Conservation (phyloP, 164 flowering plant genomes). For the Nelumbo lutea region DNA sequence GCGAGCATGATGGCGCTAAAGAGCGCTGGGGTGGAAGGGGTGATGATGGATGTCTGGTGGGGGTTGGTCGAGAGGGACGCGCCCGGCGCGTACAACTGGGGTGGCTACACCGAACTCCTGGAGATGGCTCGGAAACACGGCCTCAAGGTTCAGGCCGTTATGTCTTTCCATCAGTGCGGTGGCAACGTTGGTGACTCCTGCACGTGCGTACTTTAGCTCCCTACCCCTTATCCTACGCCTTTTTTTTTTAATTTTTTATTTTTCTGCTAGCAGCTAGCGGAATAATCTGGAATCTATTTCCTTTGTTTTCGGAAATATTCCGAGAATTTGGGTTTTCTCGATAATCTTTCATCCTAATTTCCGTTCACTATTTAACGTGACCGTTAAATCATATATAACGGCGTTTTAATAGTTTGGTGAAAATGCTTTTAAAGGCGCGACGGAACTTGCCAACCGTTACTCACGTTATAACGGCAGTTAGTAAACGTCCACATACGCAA, state of each 20-base stretch:
- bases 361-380: no score
- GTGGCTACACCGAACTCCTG: constrained; percentile 74
- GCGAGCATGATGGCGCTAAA: constrained; percentile 80
- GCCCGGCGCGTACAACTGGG: constrained; percentile 84
- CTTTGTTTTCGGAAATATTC: no score
- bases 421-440: no score
- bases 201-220: constrained; percentile 44
- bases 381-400: no score
- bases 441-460: no score
- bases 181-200: constrained; percentile 97
- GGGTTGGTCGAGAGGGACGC: constrained; percentile 84
- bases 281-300: no score
- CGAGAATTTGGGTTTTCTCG: no score
- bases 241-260: neutral
- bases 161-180: constrained; percentile 96
- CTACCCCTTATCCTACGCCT: neutral
- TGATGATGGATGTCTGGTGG: constrained; percentile 99
- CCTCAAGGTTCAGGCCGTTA: constrained; percentile 93
- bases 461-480: no score
- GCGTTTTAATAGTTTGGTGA: no score
- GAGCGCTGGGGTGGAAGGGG: constrained; percentile 93
- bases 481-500: no score
- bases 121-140: constrained; percentile 89
- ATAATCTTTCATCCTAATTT: no score
- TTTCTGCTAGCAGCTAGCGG: no score